A percentile compares a stretch with the other conserved stretches of the same genome.
Evolutionary conservation across 305 asterid species (phyloP).

Genomic region (Fraxinus velutina): DNA sequence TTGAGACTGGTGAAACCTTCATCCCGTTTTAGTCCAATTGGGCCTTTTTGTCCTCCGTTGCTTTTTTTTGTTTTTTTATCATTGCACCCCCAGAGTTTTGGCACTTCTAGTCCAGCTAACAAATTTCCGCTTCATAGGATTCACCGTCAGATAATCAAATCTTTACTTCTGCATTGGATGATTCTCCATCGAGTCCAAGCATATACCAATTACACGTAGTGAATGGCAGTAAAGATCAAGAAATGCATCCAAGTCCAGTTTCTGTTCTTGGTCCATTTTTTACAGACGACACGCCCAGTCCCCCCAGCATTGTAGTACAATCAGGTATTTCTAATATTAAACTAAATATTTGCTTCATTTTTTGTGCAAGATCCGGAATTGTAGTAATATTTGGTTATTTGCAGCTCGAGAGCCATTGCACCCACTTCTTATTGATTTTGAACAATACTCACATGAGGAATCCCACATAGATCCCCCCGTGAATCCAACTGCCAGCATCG

Average conservation of each 20-base stretch:
- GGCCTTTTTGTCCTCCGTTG: not conserved
- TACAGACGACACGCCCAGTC: conserved; percentile 49
- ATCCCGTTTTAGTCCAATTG: not conserved
- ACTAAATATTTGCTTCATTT: not conserved
- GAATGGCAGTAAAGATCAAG: conserved; percentile 45
- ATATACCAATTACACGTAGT: conserved; percentile 27
- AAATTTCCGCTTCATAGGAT: conserved; percentile 32
- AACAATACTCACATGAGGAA: conserved; percentile 37
- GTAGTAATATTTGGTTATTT: conserved; percentile 20
- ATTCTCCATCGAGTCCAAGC: conserved; percentile 41
- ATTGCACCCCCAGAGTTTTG: not conserved
- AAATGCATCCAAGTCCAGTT: conserved; percentile 74
- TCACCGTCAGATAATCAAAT: conserved; percentile 42
- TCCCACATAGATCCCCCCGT: conserved; percentile 25
- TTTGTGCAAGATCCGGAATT: not conserved
- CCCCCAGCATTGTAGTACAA: conserved; percentile 38
- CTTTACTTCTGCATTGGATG: conserved; percentile 36
- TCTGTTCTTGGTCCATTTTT: conserved; percentile 78
- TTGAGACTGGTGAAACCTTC: conserved; percentile 35
- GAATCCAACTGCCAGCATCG: conserved; percentile 24
- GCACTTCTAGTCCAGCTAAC: conserved; percentile 11
- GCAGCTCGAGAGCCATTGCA: conserved; percentile 39
- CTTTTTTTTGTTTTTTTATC: not conserved
- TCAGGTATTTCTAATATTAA: conserved; percentile 37
- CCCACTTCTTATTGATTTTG: conserved; percentile 58